Percentiles rank a stretch among this genome's conserved stretches.
Conservation (phyloP, 73 alveolate genomes). For the Tetrahymena elliotti region DNA sequence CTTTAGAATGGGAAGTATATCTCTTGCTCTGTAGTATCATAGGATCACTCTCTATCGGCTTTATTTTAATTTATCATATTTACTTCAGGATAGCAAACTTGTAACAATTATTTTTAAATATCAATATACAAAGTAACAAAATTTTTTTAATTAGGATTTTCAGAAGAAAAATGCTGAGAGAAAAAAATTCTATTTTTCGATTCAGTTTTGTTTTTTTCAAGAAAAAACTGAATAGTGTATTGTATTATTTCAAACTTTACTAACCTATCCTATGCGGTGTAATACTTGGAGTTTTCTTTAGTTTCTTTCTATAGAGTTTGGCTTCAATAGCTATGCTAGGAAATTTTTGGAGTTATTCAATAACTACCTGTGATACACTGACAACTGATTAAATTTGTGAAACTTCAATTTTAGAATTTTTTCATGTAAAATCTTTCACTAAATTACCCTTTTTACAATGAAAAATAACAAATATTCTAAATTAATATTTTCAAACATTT, state of each 20-base stretch:
- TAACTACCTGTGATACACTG: background rate
- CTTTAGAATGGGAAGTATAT: background rate
- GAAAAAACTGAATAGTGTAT: background rate
- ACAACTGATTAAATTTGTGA: background rate
- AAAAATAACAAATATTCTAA: too few species aligned
- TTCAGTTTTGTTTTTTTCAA: background rate
- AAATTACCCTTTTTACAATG: too few species aligned
- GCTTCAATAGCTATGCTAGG: background rate
- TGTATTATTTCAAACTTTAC: background rate
- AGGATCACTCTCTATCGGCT: background rate
- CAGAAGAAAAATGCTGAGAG: background rate
- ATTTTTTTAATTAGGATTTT: background rate
- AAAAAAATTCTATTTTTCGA: background rate
- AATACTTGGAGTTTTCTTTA: background rate
- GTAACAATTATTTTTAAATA: background rate
- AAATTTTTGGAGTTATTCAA: background rate
- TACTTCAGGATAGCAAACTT: background rate
- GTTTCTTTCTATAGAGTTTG: background rate
- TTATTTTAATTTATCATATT: background rate
- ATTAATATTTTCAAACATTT: too few species aligned
- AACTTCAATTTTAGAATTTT: background rate
- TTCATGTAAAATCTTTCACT: background rate
- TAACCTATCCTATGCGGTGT: background rate
- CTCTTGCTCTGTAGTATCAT: background rate
- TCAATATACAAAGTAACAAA: background rate